Base-by-base conservation (phyloP, 2,329 filamentous ascomycete genomes). In the Pseudopyrenochaeta lycopersici region DNA sequence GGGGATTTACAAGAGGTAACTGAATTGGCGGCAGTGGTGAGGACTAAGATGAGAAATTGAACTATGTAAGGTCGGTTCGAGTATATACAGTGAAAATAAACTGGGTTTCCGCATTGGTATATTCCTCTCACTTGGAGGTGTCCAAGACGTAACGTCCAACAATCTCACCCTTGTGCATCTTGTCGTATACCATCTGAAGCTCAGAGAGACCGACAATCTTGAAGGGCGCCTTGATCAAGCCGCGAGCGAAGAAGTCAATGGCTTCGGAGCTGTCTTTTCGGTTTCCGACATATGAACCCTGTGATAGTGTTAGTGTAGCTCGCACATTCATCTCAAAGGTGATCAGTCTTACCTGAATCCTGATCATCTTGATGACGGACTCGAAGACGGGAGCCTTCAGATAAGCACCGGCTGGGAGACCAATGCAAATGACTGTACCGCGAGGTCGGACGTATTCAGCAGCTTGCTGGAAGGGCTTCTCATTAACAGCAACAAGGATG, bases 391-490 rank as follows among this genome's bases (percentile, higher is more conserved):
- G 90, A 1, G 93, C 92, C 66, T 85, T 85, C 61, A 97, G 84
- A 77, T 83, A 90, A 2, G 93, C 72, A 60, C 88, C 84, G 32
- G 90, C 89, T 4, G 94, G 94, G 21, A 97, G 82, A 71, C 93
- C 94, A 70, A 98, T 95, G 78, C 91, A 94, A 59, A 97, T 85
- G 71, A 97, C 90, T 33, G 86, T 85, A 54, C 94, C 94, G 56
- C 88, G 87, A 50, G 91, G 85, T 55, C 94, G 90, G 58, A 97
- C 89, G 78, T 97, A 97, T 77, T 84, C 88, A 42, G 91, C 88
- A 36, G 94, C 94, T 81, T 97, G 93, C 81, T 97, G 92, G 88
- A 97, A 97, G 48, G 94, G 94, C 82, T 89, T 91, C 84, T 97
- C 93, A 67, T 83, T 85, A 46, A 91, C 92, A 57, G 94, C 93